phyloP scores from a whole-genome alignment of 345 rosid genomes.

The Salix suchowensis region DNA sequence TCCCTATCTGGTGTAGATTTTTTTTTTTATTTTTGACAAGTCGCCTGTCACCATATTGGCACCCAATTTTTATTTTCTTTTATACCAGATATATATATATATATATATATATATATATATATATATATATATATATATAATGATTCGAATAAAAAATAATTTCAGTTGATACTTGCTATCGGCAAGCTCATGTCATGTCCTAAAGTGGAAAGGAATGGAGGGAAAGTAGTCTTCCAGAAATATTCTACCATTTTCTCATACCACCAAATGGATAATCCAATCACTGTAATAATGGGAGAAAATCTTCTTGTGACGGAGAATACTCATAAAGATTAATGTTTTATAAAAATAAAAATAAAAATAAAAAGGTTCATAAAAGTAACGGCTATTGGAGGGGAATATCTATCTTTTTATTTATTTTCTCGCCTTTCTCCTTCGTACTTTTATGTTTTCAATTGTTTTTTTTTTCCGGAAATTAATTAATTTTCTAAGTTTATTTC shows the following conservation, averaged over 20 bases:
- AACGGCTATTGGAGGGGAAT: conserved; percentile 20
- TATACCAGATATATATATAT: too few species aligned
- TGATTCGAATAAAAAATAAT: too few species aligned
- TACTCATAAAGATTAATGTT: conserved; percentile 9
- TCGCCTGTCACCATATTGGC: neutral
- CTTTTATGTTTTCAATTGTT: too few species aligned
- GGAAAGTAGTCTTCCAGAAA: conserved; percentile 7
- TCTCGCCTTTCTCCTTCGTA: neutral
- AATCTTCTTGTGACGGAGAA: conserved; percentile 14
- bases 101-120: too few species aligned
- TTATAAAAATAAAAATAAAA: neutral
- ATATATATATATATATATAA: too few species aligned
- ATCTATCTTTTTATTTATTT: conserved; percentile 1
- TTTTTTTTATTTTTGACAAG: neutral
- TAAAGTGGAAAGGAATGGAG: neutral
- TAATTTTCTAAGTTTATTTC: neutral
- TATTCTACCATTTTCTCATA: conserved; percentile 19
- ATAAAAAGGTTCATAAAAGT: conserved; percentile 6
- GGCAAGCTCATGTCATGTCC: neutral
- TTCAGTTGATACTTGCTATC: too few species aligned
- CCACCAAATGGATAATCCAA: conserved; percentile 26
- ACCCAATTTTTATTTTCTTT: too few species aligned
- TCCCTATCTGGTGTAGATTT: neutral
- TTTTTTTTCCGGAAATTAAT: neutral
- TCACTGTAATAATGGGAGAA: conserved; percentile 16